A percentile compares a stretch with the other conserved stretches of the same genome.
Evolutionary conservation across 73 alveolate species (phyloP).

Genomic region (Paramecium sexaurelia): DNA sequence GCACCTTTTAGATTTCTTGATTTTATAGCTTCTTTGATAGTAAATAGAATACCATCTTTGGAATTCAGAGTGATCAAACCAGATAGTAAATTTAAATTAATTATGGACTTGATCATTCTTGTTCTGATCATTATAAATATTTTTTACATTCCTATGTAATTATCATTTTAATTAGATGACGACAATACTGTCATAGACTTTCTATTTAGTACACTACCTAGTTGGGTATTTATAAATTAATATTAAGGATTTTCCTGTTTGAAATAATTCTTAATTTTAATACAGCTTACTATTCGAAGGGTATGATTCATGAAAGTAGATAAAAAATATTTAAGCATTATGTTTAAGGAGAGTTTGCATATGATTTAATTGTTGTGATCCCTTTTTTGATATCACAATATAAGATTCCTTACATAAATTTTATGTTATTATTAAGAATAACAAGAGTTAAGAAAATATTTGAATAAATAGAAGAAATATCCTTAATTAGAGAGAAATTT

Average conservation of each 20-base stretch:
- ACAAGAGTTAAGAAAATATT: conserved; percentile 32
- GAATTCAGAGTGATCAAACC: neutral
- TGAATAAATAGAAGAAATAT: conserved; percentile 28
- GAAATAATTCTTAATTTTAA: conserved; percentile 29
- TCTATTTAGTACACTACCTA: conserved; percentile 17
- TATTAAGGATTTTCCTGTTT: neutral
- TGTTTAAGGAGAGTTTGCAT: neutral
- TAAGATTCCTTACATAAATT: conserved; percentile 9
- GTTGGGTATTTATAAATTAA: conserved; percentile 37
- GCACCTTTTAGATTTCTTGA: neutral
- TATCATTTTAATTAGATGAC: neutral
- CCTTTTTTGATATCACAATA: conserved; percentile 20
- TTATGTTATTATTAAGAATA: neutral
- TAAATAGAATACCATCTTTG: neutral
- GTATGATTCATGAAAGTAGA: conserved; percentile 51
- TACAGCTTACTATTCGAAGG: conserved; percentile 26
- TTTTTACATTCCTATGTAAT: conserved; percentile 12
- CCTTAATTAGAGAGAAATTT: conserved; percentile 31
- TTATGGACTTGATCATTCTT: neutral
- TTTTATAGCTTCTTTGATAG: neutral
- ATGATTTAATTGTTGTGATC: conserved; percentile 12
- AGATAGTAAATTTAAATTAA: neutral
- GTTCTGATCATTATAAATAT: conserved; percentile 9
- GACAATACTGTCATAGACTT: neutral
- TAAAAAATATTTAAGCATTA: conserved; percentile 9